Conservation (phyloP, 108 stramenopile genomes). For the Cyclotella sp. region DNA sequence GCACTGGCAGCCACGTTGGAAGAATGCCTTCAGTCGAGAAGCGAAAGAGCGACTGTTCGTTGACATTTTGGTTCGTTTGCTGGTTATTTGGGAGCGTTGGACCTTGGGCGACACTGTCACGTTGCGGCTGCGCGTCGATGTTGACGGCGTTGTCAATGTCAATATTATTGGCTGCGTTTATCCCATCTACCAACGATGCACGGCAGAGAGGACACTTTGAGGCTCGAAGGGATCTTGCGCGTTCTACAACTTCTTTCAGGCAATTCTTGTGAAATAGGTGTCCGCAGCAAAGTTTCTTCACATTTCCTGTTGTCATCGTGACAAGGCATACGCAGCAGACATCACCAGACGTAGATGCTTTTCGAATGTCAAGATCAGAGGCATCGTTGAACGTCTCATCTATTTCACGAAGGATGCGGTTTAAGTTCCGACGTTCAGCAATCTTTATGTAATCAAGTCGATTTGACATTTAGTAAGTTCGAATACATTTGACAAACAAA, state of each 20-base stretch:
- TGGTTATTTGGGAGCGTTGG: conserved; percentile 19
- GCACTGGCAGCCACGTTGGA: conserved; percentile 80
- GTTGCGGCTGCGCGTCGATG: conserved; percentile 14
- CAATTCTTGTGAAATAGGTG: conserved; percentile 82
- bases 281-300: conserved; percentile 79
- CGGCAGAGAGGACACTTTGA: conserved; percentile 83
- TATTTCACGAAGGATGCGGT: conserved; percentile 64
- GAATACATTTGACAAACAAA: conserved; percentile 3
- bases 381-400: conserved; percentile 68
- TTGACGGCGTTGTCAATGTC: conserved; percentile 1
- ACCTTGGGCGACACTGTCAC: neutral
- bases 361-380: conserved; percentile 66
- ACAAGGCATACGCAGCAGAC: conserved; percentile 85
- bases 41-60: conserved; percentile 72
- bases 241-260: conserved; percentile 81
- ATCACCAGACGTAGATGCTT: conserved; percentile 71
- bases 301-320: conserved; percentile 63
- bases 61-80: conserved; percentile 31
- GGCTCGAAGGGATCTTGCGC: conserved; percentile 64
- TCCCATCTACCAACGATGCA: conserved; percentile 59
- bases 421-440: conserved; percentile 65
- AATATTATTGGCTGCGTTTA: conserved; percentile 2
- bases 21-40: conserved; percentile 82
- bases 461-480: neutral
- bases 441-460: conserved; percentile 23